Base-by-base conservation (phyloP, 2,329 filamentous ascomycete species). In the Claviceps paspali region DNA sequence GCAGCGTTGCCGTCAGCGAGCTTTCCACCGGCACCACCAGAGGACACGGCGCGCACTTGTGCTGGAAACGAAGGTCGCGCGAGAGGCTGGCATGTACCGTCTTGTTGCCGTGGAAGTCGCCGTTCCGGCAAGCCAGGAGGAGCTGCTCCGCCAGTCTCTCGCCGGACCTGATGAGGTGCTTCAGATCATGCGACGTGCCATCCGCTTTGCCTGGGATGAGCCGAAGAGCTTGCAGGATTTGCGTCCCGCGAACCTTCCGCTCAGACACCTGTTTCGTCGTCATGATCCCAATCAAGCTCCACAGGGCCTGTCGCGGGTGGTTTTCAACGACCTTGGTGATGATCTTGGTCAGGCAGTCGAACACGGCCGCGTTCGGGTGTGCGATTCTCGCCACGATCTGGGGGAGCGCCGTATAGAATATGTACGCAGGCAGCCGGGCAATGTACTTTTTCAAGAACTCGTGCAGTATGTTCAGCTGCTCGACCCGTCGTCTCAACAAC, bases 321-420 rank as follows among this genome's bases (percentile, higher is more conserved):
- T 76, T 68, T 29, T 76, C 70, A 7, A 93, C 79, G n/a, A 95
- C 84, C 53, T 83, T 88, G 42, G 80, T 63, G 38, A 98, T 86
- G 46, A 96, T 88, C 24, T 70, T 69, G 37, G 79, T 74, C 6
- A 99, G 63, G 8, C 82, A 65, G 41, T 79, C 74, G 58, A 84
- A 92, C 2, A 94, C 85, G 1, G 76, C 73, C 4, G 58, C 58
- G 53, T 94, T 83, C 1, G 80, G 76, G 59, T 98, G 91, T 32
- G 82, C 83, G 49, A 99, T 95, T 23, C 91, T 79, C n/a, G 88
- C 91, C 39, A 98, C 82, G 43, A 98, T 81, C 57, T 98, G 91
- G 5, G 91, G 82, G 29, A 99, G 66, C 5, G 88, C 68, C 2
- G 79, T 82, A 52, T 86, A 88, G 56, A 85, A 86, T 23, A 85